Conservation (phyloP, 148 eudicot genomes). For the Silene uniflora region DNA sequence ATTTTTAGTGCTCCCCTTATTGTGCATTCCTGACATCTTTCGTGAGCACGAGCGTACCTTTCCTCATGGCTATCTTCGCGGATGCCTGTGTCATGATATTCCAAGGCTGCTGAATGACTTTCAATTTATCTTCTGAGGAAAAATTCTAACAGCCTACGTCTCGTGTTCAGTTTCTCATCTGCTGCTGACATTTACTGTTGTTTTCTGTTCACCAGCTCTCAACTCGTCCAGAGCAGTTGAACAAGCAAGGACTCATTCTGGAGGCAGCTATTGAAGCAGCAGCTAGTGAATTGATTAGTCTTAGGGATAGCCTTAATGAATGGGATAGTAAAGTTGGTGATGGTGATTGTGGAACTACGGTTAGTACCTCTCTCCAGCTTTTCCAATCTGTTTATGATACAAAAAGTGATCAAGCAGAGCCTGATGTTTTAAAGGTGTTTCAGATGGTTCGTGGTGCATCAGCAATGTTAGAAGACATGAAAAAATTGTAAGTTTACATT, state of each 20-base stretch:
- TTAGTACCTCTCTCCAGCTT: slow-evolving; percentile 30
- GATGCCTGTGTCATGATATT: neutral
- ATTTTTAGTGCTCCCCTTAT: neutral
- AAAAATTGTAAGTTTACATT: slow-evolving; percentile 52
- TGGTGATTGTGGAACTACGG: slow-evolving; percentile 99
- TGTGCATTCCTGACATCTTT: neutral
- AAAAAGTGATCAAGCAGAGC: slow-evolving; percentile 1
- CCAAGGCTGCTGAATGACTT: neutral
- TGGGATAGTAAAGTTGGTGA: slow-evolving; percentile 98
- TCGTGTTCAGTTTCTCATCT: neutral
- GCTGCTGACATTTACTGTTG: slow-evolving; percentile 10
- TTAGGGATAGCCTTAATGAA: slow-evolving; percentile 77
- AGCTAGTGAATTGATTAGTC: slow-evolving; percentile 53
- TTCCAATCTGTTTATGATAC: neutral
- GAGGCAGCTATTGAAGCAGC: slow-evolving; percentile 92
- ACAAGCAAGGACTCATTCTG: slow-evolving; percentile 56
- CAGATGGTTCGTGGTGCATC: slow-evolving; percentile 94
- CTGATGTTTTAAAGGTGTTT: slow-evolving; percentile 29
- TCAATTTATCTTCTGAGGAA: neutral
- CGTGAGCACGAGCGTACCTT: neutral
- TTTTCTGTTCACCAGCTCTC: slow-evolving; percentile 36
- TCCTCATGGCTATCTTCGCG: neutral
- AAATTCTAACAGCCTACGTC: neutral
- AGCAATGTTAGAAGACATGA: slow-evolving; percentile 82
- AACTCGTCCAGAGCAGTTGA: slow-evolving; percentile 67